Base-by-base conservation (phyloP, 2,329 filamentous ascomycete species). In the Didymella exigua region DNA sequence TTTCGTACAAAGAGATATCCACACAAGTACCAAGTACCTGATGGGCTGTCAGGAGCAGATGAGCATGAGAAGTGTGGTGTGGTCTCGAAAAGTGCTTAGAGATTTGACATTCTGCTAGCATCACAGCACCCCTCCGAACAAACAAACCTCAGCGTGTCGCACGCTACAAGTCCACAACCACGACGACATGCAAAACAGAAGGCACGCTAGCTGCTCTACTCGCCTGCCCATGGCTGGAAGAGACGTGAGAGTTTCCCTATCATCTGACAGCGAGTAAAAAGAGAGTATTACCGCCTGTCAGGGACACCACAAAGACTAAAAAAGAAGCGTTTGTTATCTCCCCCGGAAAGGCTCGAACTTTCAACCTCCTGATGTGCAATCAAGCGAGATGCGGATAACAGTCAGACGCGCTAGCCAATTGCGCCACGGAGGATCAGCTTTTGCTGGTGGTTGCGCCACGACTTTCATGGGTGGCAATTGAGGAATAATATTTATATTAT, bases 361-460 rank as follows among this genome's bases (percentile, higher is more conserved):
- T 51, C 54, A 56, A 51, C 54, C 54, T 56, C 54, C 54, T 52
- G 54, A 56, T 56, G 24, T 56, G 53, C 53, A 29, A 53, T 50
- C 48, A 56, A 51, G 43, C 53, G 53, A n/a, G 42, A 43, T 45
- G 38, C 53, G 46, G 47, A 49, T 82, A 82, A 83, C 81, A 83
- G 80, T 82, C 80, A 79, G 77, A 82, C 81, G 80, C 80, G 80
- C 80, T 82, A 82, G 79, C 81, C 81, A 82, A 74, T 74, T 74
- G 71, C 71, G 71, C 69, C 70, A 73, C 64, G 67, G 69, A 70
- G 68, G 69, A 72, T 48, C 37, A 42, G 19, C 37, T 31, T 23
- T 13, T 29, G 30, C 21, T 23, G 37, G 24, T 47, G 41, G 21
- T 40, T 44, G 47, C 30, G 38, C 30, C 31, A 43, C 38, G 24